Conservation (phyloP, 1,284 basidiomycete genomes). For the Veloboletus limbatus region DNA sequence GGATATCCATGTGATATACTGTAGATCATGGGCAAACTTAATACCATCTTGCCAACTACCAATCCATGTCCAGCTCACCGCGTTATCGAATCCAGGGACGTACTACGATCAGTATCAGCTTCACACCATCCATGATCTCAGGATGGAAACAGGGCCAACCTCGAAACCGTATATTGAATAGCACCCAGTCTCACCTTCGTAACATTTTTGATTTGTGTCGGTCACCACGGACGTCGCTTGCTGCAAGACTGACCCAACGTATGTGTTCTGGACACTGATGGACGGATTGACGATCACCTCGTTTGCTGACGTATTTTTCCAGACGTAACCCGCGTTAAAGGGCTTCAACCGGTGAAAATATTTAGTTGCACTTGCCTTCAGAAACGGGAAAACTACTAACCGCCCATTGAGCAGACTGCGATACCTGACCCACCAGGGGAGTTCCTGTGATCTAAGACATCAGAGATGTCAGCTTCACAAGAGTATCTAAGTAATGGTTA, state of each 20-base stretch:
- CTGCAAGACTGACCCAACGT: constrained; percentile 55
- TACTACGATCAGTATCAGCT: constrained; percentile 39
- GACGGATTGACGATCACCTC: constrained; percentile 45
- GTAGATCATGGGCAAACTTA: constrained; percentile 3
- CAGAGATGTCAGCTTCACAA: constrained; percentile 3
- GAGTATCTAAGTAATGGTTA: neutral
- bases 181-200: constrained; percentile 45
- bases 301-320: constrained; percentile 43
- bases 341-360: constrained; percentile 35
- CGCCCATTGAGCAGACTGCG: constrained; percentile 66
- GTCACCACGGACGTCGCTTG: constrained; percentile 59
- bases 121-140: neutral
- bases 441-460: constrained; percentile 40
- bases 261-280: constrained; percentile 51
- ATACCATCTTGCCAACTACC: neutral
- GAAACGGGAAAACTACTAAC: constrained; percentile 38
- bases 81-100: constrained; percentile 54
- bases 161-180: constrained; percentile 55
- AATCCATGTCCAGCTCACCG: constrained; percentile 33
- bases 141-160: constrained; percentile 36
- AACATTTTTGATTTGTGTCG: constrained; percentile 49
- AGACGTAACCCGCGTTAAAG: constrained; percentile 44
- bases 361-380: neutral
- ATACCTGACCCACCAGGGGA: constrained; percentile 50
- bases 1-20: constrained; percentile 73